Evolutionary conservation across 805 yeast species (phyloP), one percentile per base, ranked within the genome.

Genomic region (Tetrapisispora iriomotensis): DNA sequence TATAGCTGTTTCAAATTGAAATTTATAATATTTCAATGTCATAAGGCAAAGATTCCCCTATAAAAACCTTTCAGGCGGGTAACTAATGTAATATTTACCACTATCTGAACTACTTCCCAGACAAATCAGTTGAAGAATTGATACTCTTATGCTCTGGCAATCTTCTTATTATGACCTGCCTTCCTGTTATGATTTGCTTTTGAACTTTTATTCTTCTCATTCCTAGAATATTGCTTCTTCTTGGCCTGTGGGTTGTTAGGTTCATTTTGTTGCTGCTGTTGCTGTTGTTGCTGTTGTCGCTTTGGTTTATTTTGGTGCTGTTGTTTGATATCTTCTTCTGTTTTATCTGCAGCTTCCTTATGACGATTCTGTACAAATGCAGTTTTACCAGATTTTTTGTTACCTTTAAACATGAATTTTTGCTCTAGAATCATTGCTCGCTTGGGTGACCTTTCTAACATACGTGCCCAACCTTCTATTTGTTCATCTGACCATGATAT

Each of bases 381-480:
- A 39, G 50, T 54, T 45, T 54, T 64, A 28, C 48, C 61, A 10
- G 53, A 46, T 38, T 47, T 58, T 3, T 40, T 32, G 41, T 64
- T 64, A 2, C 75, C 76, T 45, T 56, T 63, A 42, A 71, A 70
- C 65, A 75, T 64, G 48, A 65, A 77, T 45, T 71, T 71, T 38
- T 78, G 80, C 50, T 83, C 94, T 41, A 83, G 55, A 2, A 75
- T 42, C 48, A 72, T 71, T 46, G 73, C 79, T 41, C 82, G 67
- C 32, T 67, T 66, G 1, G 92, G 86, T 31, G 77, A 73, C 49
- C 73, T 74, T 37, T 74, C 69, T 15, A 87, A 55, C 81, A 82
- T 81, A 40, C 82, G 64, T 1, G 81, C 80, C 96, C 96, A 90
- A 0, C 95, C 95, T 66, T 88, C 96, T 35, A 90, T 75, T 56